These are phyloP conservation scores for Scutellaria galericulata DNA, from an alignment of 257 asterid genomes.

Conservation along the genomic window DNA sequence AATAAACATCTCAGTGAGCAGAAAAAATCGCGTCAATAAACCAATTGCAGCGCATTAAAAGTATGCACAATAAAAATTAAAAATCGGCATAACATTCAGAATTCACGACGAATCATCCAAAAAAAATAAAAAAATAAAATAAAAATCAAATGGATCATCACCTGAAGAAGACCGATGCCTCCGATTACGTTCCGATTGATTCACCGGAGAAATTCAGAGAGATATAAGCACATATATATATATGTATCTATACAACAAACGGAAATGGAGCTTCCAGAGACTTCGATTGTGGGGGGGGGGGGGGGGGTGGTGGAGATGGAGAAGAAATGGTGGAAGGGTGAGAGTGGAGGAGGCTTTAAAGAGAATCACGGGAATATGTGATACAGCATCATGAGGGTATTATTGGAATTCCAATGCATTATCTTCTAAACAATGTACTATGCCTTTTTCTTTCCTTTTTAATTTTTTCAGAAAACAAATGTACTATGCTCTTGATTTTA, in stretches of 20 bases:
- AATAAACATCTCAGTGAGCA: conserved; percentile 12
- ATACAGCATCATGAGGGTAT: neutral
- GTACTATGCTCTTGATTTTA: neutral
- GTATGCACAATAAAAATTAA: neutral
- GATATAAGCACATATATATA: neutral
- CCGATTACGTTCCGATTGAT: conserved; percentile 20
- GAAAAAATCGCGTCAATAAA: neutral
- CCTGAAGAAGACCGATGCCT: conserved; percentile 32
- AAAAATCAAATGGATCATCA: conserved; percentile 23
- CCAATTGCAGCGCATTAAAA: neutral
- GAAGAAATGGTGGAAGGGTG: conserved; percentile 34
- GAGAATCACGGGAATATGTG: conserved; percentile 39
- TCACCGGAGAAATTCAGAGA: conserved; percentile 18
- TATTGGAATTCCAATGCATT: neutral
- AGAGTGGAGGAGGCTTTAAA: conserved; percentile 45
- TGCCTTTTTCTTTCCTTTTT: too few species aligned
- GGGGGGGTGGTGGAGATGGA: conserved; percentile 24
- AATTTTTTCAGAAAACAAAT: too few species aligned
- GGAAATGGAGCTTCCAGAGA: conserved; percentile 23
- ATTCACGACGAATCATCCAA: neutral
- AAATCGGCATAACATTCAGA: conserved; percentile 12
- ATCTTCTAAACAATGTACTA: neutral
- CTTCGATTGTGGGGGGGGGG: conserved; percentile 16
- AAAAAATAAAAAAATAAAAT: neutral
- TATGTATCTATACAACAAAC: conserved; percentile 9